Conservation (phyloP, 176 grass and related monocot species). For the Oryza nivara region DNA sequence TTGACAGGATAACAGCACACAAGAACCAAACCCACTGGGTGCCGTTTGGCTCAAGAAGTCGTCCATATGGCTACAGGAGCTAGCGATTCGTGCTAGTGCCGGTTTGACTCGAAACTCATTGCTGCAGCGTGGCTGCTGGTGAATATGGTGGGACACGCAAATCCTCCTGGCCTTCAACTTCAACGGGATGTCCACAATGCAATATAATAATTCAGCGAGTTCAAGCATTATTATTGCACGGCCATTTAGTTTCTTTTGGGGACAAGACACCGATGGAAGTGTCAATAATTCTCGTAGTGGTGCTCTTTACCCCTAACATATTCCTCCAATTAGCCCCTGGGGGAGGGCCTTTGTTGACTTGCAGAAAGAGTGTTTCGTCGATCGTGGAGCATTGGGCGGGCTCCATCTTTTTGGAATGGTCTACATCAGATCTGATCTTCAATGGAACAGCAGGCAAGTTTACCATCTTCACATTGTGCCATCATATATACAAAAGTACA, state of each 20-base stretch:
- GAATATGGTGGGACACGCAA: slow-evolving; percentile 24
- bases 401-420: slow-evolving; percentile 7
- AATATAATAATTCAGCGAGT: neutral
- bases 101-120: slow-evolving; percentile 35
- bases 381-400: neutral
- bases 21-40: neutral
- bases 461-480: slow-evolving; percentile 24
- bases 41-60: neutral
- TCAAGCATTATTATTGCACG: slow-evolving; percentile 37
- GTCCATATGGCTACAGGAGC: neutral
- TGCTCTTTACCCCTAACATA: neutral
- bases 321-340: neutral
- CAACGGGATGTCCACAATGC: slow-evolving; percentile 33
- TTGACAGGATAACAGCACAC: neutral
- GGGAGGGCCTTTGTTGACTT: neutral
- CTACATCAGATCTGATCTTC: slow-evolving; percentile 12
- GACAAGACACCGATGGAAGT: slow-evolving; percentile 1
- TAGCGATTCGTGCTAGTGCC: slow-evolving; percentile 2
- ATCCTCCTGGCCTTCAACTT: neutral
- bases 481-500: slow-evolving; percentile 26
- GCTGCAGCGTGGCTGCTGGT: slow-evolving; percentile 12
- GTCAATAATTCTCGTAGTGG: slow-evolving; percentile 29
- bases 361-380: neutral
- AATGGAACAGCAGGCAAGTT: neutral
- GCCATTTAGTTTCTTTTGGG: neutral